Conservation (phyloP, 2,329 filamentous ascomycete species). For the Macrophomina tecta region DNA sequence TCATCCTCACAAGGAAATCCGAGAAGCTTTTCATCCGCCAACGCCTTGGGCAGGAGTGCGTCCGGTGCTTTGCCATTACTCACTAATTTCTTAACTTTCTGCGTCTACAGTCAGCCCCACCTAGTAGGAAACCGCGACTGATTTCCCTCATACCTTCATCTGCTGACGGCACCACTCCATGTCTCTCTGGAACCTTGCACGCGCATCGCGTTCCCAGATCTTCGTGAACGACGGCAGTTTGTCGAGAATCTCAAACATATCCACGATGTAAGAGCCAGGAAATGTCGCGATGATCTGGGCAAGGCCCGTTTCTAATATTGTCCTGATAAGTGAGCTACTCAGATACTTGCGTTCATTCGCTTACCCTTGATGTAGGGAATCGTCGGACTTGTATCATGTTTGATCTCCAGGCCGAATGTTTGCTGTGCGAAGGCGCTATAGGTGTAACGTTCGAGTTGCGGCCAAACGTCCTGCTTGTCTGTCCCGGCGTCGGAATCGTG, state of each 20-base stretch:
- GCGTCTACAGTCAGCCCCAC: neutral
- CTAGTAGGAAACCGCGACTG: neutral
- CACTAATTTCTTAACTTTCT: conserved; percentile 3
- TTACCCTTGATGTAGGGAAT: conserved; percentile 1
- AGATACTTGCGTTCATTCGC: neutral
- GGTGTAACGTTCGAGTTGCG: neutral
- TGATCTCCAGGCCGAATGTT: conserved; percentile 8
- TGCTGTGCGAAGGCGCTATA: conserved; percentile 18
- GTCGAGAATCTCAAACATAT: neutral
- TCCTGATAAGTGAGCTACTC: neutral
- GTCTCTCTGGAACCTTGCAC: neutral
- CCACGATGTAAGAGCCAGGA: neutral
- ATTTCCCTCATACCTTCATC: neutral
- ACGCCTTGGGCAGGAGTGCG: neutral
- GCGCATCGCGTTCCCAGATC: neutral
- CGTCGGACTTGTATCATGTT: neutral
- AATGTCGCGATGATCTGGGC: conserved; percentile 6
- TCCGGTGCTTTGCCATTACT: neutral
- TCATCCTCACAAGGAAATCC: conserved; percentile 28
- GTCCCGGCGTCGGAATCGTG: conserved; percentile 2
- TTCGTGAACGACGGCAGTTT: neutral
- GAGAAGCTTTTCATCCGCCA: conserved; percentile 28
- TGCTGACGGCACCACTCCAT: neutral
- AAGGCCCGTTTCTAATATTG: neutral
- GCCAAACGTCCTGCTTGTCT: neutral